phyloP scores from a whole-genome alignment of 352 stramenopile genomes.

The Peronospora destructor region DNA sequence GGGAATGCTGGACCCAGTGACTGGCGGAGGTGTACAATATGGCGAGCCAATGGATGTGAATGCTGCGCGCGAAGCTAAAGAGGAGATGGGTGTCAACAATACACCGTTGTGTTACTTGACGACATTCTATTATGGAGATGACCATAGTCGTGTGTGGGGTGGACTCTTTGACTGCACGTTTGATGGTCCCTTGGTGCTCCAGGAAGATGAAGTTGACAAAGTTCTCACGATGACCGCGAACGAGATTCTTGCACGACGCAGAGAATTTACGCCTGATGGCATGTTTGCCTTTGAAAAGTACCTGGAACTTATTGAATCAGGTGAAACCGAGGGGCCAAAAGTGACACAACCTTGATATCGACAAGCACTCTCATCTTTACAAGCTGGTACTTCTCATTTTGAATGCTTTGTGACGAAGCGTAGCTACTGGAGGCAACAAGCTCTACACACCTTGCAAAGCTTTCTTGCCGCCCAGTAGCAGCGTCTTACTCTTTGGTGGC shows the following conservation, averaged over 20 bases:
- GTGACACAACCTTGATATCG: not conserved
- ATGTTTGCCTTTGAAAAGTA: slow-evolving; percentile 78
- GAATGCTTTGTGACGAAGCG: too few species aligned
- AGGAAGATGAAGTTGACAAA: slow-evolving; percentile 74
- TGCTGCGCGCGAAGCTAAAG: slow-evolving; percentile 60
- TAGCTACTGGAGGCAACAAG: too few species aligned
- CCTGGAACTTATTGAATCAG: slow-evolving; percentile 24
- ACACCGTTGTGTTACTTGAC: slow-evolving; percentile 46
- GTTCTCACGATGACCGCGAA: slow-evolving; percentile 64
- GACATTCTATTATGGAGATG: slow-evolving; percentile 67
- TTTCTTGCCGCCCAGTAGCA: not conserved
- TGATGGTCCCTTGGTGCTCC: slow-evolving; percentile 52
- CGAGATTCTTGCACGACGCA: slow-evolving; percentile 53
- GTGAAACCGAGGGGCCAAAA: not conserved
- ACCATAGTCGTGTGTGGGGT: slow-evolving; percentile 61
- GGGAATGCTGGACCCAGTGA: slow-evolving; percentile 75
- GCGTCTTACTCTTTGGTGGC: not conserved
- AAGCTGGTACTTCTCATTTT: not conserved
- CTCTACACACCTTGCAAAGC: not conserved
- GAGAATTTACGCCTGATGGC: slow-evolving; percentile 75
- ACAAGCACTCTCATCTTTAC: not conserved
- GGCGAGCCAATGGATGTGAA: slow-evolving; percentile 65
- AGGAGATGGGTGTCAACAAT: slow-evolving; percentile 78
- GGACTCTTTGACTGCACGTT: slow-evolving; percentile 74
- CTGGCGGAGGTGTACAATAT: slow-evolving; percentile 74